These are phyloP conservation scores for Euphrasia confusa DNA, from an alignment of 257 asterid genomes.

Conservation along the genomic window DNA sequence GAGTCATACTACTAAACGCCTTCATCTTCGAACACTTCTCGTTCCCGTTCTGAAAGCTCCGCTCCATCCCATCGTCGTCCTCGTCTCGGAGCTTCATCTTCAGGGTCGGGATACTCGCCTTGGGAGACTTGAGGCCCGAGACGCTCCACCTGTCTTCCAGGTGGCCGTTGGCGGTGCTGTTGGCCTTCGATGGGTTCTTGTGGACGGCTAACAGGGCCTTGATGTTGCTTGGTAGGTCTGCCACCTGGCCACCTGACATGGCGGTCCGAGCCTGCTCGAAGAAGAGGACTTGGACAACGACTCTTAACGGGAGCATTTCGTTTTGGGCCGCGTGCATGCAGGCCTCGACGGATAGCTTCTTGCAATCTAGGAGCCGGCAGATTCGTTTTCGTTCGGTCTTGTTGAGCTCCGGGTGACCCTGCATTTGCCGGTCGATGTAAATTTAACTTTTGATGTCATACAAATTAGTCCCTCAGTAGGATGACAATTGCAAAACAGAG, in stretches of 20 bases:
- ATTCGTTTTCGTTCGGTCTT: conserved; percentile 76
- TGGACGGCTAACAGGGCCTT: conserved; percentile 46
- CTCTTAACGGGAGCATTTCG: conserved; percentile 81
- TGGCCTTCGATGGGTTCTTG: conserved; percentile 36
- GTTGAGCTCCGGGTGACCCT: conserved; percentile 76
- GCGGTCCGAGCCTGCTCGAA: conserved; percentile 49
- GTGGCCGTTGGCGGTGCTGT: conserved; percentile 26
- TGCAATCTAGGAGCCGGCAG: conserved; percentile 75
- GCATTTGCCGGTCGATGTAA: conserved; percentile 12
- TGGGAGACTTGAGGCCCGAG: conserved; percentile 56
- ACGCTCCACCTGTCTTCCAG: conserved; percentile 75
- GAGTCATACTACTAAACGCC: conserved; percentile 35
- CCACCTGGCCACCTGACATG: not conserved
- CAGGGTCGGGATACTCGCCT: conserved; percentile 56
- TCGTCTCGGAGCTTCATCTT: conserved; percentile 74
- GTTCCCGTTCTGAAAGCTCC: conserved; percentile 14
- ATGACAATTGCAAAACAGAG: too few relatives aligned
- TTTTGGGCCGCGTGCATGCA: conserved; percentile 96
- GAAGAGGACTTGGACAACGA: conserved; percentile 91
- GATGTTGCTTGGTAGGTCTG: not conserved
- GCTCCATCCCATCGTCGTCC: conserved; percentile 43
- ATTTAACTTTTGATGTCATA: too few relatives aligned
- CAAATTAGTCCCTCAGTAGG: too few relatives aligned
- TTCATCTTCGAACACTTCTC: conserved; percentile 34
- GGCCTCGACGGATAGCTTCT: conserved; percentile 69